Percentiles rank a stretch among this genome's conserved stretches.
phyloP scores from a whole-genome alignment of 2,329 filamentous ascomycete genomes.

The Trichoderma sp. region DNA sequence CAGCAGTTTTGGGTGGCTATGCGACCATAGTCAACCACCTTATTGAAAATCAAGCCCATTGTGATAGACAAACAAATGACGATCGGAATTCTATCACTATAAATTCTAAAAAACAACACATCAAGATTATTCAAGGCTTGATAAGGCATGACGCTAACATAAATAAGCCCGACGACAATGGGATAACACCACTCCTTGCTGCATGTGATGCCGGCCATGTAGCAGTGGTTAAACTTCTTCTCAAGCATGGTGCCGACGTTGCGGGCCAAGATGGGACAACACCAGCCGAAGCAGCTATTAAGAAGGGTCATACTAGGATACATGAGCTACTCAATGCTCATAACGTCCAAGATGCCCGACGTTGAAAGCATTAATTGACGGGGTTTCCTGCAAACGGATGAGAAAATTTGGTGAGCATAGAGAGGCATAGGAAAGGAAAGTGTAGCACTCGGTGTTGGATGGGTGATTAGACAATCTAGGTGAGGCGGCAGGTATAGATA shows the following conservation, averaged over 20 bases:
- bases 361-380: no score
- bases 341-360: no score
- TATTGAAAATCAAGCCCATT: not conserved
- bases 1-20: not conserved
- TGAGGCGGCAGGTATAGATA: no score
- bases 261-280: not conserved
- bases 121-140: not conserved
- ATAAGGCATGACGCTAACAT: not conserved
- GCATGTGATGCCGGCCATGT: no score
- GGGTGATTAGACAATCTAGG: no score
- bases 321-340: not conserved
- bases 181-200: not conserved
- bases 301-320: not conserved
- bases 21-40: not conserved
- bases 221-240: not conserved
- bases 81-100: not conserved
- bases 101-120: not conserved
- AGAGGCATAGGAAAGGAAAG: no score
- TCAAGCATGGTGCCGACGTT: not conserved
- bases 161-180: not conserved
- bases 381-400: no score
- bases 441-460: no score
- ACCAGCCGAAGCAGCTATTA: not conserved
- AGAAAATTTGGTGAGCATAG: no score
- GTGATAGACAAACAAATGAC: fast-evolving